Base-by-base conservation (phyloP, 1,139 yeast genomes). In the Debaryomyces sp. region DNA sequence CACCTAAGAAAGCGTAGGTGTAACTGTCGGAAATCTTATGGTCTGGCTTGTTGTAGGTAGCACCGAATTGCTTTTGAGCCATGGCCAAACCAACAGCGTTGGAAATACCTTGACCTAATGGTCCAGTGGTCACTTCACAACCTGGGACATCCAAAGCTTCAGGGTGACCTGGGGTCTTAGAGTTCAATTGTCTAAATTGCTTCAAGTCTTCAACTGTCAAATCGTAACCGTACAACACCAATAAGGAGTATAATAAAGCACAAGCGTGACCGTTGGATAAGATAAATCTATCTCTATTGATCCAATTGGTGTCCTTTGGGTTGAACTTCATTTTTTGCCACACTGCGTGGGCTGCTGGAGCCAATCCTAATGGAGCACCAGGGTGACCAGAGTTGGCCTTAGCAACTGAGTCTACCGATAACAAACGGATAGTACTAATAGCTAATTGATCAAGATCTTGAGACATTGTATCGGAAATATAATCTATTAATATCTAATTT, bases 351-450 rank as follows among this genome's bases (percentile, higher is more conserved):
- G 80, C 80, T 43, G 80, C 80, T 34, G 81, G 97, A 26, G 99
- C 98, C 71, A 94, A 78, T 56, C 98, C 99, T 83, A 94, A 84
- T 63, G 99, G 99, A 49, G 99, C 97, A 81, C 99, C 99, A 49
- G 99, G 99, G 78, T 94, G 99, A 61, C 99, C 99, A 54, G 97
- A 87, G 75, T 94, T 89, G 63, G 98, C 96, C 70, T 85, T 82
- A 53, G 86, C 80, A 54, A 89, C 96, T 57, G 89, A 86, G 72
- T 94, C 99, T 51, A 88, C 92, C 41, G 98, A 84, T 64, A 95
- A 80, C 57, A 87, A 77, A 78, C 98, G 91, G 76, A 94, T 89
- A 60, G 99, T 90, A 78, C 83, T 80, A 73, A 95, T 78, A 51
- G 97, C 88, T 70, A 80, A 78, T 60, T 77, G 78, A 70, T 92